Conservation (phyloP, 306 rosid species). For the Pachyrhizus erosus region DNA sequence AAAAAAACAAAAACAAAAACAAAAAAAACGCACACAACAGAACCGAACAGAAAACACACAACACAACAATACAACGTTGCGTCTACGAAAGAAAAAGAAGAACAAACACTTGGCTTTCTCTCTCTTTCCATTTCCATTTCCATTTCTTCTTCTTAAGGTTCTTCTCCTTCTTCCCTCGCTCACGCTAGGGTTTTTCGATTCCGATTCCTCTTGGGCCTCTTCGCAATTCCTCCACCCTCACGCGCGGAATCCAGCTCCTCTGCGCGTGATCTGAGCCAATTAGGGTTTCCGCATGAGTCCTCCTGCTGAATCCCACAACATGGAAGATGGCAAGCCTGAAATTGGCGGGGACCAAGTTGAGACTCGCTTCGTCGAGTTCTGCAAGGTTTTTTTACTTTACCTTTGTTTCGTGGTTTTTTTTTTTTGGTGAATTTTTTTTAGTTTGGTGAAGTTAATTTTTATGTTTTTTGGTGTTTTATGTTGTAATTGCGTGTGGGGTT, state of each 20-base stretch:
- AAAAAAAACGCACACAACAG: background rate
- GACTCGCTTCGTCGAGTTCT: constrained; percentile 65
- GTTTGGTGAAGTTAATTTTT: background rate
- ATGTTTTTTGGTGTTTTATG: background rate
- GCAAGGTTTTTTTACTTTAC: constrained; percentile 60
- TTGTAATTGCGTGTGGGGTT: background rate
- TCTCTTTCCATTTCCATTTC: background rate
- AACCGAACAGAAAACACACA: background rate
- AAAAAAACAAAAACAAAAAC: background rate
- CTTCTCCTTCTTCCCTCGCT: background rate
- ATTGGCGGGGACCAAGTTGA: constrained; percentile 47
- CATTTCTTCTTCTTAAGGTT: background rate
- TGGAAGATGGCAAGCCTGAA: constrained; percentile 59
- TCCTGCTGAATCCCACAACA: constrained; percentile 51
- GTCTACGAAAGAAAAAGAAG: background rate
- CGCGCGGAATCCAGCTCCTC: background rate
- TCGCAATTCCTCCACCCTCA: background rate
- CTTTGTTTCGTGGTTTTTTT: background rate
- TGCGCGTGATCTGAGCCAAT: constrained; percentile 27
- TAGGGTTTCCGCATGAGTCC: constrained; percentile 57
- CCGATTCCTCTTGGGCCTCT: background rate
- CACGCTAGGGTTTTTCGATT: constrained; percentile 43
- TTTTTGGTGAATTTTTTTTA: background rate
- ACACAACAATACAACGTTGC: constrained; percentile 6
- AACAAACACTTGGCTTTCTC: background rate